Percentiles rank a stretch among this genome's conserved stretches.
These are phyloP conservation scores for Parsonsia alboflavescens DNA, from an alignment of 257 asterid species.

Conservation along the genomic window DNA sequence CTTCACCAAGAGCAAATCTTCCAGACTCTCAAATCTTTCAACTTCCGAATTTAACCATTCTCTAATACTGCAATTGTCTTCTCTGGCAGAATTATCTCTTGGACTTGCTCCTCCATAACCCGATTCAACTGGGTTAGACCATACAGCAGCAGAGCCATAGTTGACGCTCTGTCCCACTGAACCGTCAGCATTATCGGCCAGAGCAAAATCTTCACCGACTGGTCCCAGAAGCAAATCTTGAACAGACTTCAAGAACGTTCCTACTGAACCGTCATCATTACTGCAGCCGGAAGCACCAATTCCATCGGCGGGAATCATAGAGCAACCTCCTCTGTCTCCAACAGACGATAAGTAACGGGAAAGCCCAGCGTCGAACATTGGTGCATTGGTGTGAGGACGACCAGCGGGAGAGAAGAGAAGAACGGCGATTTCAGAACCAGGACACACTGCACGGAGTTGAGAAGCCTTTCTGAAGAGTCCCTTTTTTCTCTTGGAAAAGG, in stretches of 20 bases:
- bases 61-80: neutral
- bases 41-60: neutral
- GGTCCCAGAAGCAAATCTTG: neutral
- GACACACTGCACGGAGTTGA: neutral
- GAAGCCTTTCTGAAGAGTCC: constrained; percentile 15
- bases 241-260: neutral
- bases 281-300: neutral
- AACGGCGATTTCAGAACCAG: neutral
- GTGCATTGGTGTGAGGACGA: neutral
- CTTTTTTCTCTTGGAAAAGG: constrained; percentile 11
- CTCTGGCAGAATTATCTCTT: neutral
- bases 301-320: neutral
- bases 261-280: neutral
- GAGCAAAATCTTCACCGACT: neutral
- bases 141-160: neutral
- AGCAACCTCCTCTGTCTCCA: neutral
- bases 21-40: neutral
- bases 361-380: neutral
- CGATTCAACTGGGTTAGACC: neutral
- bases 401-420: constrained; percentile 4
- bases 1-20: neutral
- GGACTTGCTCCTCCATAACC: neutral
- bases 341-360: neutral
- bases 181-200: neutral
- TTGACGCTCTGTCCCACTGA: neutral